These are phyloP conservation scores for Serendipita sp. DNA, from an alignment of 768 basidiomycete species.

Conservation along the genomic window DNA sequence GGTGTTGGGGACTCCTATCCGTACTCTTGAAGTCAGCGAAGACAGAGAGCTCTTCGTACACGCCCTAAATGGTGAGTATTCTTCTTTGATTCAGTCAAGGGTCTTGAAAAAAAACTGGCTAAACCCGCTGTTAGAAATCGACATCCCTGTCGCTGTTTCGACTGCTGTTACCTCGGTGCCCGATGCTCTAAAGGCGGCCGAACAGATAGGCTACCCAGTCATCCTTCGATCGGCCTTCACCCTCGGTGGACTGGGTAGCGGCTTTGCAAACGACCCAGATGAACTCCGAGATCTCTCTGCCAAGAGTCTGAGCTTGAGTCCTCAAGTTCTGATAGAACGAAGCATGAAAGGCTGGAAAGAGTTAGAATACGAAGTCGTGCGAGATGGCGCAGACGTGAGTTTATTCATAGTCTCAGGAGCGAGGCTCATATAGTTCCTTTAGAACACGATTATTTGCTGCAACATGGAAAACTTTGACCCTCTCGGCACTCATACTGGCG, in stretches of 20 bases:
- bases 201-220: constrained; percentile 87
- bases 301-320: constrained; percentile 75
- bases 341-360: constrained; percentile 99
- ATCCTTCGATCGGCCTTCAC: constrained; percentile 95
- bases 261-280: constrained; percentile 88
- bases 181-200: constrained; percentile 81
- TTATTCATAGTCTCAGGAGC: constrained; percentile 6
- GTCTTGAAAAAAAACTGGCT: neutral
- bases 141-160: constrained; percentile 89
- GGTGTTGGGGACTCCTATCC: constrained; percentile 89
- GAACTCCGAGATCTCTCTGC: constrained; percentile 91
- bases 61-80: constrained; percentile 70
- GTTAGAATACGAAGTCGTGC: constrained; percentile 97
- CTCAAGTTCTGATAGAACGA: constrained; percentile 93
- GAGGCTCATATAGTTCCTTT: constrained; percentile 10
- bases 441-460: constrained; percentile 99
- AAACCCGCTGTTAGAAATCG: constrained; percentile 54
- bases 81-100: neutral
- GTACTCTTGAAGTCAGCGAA: constrained; percentile 90
- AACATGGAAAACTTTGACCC: constrained; percentile 99
- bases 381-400: constrained; percentile 89
- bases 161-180: constrained; percentile 94
- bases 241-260: constrained; percentile 93
- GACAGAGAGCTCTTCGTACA: constrained; percentile 92
- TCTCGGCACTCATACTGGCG: constrained; percentile 95